A percentile compares a stretch with the other conserved stretches of the same genome.
Evolutionary conservation across 441 rosid genomes (phyloP).

Genomic region (Brassica hybrid): DNA sequence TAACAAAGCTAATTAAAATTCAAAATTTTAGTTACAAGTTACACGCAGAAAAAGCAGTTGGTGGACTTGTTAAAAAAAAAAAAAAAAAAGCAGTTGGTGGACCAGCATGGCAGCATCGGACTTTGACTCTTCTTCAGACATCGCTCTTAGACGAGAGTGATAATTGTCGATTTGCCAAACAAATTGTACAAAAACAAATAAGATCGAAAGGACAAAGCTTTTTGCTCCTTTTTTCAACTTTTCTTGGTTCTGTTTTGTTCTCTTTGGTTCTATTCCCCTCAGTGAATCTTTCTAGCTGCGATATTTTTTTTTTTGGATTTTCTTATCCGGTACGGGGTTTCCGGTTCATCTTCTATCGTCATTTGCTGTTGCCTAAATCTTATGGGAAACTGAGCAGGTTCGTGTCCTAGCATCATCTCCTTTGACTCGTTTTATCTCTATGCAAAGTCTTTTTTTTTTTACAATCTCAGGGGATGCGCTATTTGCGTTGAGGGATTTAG

Average conservation of each 20-base stretch:
- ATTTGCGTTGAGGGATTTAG: too few relatives aligned
- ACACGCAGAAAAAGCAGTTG: conserved; percentile 8
- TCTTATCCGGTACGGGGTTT: conserved; percentile 31
- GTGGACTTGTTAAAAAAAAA: too few relatives aligned
- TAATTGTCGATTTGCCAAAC: conserved; percentile 32
- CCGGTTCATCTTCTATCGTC: neutral
- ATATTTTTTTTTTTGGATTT: neutral
- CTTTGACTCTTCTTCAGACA: conserved; percentile 9
- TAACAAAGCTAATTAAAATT: neutral
- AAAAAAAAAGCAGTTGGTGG: conserved; percentile 23
- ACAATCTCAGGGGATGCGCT: too few relatives aligned
- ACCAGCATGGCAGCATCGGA: conserved; percentile 16
- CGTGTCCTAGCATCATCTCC: too few relatives aligned
- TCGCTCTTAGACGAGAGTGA: conserved; percentile 28
- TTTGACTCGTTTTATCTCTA: too few relatives aligned
- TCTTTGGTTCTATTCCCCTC: conserved; percentile 8
- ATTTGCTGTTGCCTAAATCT: too few relatives aligned
- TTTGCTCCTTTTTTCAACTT: conserved; percentile 7
- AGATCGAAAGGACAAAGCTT: conserved; percentile 22
- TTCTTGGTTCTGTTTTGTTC: neutral
- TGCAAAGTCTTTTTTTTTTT: too few relatives aligned
- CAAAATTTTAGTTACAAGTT: conserved; percentile 10
- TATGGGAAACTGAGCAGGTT: too few relatives aligned
- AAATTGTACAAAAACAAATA: neutral
- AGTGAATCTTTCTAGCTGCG: conserved; percentile 14